These are phyloP conservation scores for Salvia rosmarinus DNA, from an alignment of 257 asterid species.

Conservation along the genomic window DNA sequence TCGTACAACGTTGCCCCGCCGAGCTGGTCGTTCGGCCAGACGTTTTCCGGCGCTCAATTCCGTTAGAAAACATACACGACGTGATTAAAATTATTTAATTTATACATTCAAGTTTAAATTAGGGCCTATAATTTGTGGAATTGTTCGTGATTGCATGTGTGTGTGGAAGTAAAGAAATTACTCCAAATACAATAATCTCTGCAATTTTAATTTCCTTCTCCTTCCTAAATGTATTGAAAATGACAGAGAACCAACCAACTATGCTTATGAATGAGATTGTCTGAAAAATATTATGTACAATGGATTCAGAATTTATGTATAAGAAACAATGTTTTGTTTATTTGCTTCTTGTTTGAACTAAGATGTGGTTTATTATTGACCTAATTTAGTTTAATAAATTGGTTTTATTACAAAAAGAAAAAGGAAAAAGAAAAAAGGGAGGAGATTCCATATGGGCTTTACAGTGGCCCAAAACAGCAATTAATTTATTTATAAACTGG, in stretches of 20 bases:
- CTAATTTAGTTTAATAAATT: too few relatives aligned
- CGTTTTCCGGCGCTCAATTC: conserved; percentile 71
- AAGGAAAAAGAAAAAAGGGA: too few relatives aligned
- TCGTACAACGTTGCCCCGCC: conserved; percentile 79
- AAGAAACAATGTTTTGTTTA: conserved; percentile 15
- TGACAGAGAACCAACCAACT: background rate
- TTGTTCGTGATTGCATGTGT: background rate
- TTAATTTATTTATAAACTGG: background rate
- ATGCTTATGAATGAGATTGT: background rate
- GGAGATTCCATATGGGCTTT: background rate
- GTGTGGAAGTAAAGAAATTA: background rate
- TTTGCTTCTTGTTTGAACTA: background rate
- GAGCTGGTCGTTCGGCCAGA: conserved; percentile 85
- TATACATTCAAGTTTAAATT: background rate
- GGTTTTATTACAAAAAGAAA: too few relatives aligned
- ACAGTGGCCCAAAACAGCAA: background rate
- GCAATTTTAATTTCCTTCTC: background rate
- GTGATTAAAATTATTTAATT: background rate
- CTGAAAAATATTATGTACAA: conserved; percentile 17
- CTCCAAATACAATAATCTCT: conserved; percentile 10
- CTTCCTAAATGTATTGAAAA: background rate
- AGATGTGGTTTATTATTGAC: too few relatives aligned
- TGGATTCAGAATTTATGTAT: conserved; percentile 23
- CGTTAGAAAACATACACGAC: conserved; percentile 32
- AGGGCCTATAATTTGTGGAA: conserved; percentile 37